phyloP scores from a whole-genome alignment of 2,329 filamentous ascomycete genomes.

The Fusarium haematococcum region DNA sequence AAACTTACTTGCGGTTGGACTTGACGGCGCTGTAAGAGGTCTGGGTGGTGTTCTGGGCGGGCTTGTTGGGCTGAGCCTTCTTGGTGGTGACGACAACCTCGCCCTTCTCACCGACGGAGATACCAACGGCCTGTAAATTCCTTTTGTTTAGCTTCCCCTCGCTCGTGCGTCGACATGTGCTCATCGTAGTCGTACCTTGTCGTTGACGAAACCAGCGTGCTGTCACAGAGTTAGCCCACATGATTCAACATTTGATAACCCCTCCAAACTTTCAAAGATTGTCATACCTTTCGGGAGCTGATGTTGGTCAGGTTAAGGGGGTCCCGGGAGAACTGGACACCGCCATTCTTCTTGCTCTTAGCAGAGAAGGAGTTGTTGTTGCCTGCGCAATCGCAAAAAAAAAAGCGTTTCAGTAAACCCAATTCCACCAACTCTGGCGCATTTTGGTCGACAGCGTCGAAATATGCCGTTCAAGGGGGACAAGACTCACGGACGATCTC shows the following conservation, averaged over 20 bases:
- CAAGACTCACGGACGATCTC: conserved; percentile 90
- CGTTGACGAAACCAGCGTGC: conserved; percentile 94
- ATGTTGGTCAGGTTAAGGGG: conserved; percentile 93
- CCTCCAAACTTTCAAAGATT: conserved; percentile 8
- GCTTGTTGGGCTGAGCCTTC: conserved; percentile 81
- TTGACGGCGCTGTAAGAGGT: conserved; percentile 78
- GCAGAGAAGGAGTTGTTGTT: conserved; percentile 90
- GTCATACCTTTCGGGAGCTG: conserved; percentile 85
- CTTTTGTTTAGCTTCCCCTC: conserved; percentile 38
- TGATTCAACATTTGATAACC: not conserved
- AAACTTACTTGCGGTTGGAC: conserved; percentile 75
- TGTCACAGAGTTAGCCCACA: conserved; percentile 58
- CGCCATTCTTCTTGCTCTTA: conserved; percentile 85
- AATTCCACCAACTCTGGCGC: conserved; percentile 23
- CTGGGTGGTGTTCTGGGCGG: conserved; percentile 73
- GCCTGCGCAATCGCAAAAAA: conserved; percentile 64
- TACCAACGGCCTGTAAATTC: conserved; percentile 78
- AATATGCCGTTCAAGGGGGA: conserved; percentile 9
- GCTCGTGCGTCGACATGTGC: conserved; percentile 23
- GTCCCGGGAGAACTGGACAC: conserved; percentile 92
- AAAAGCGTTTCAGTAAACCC: conserved; percentile 39
- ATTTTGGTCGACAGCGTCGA: conserved; percentile 16
- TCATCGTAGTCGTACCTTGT: conserved; percentile 74
- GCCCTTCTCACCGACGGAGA: conserved; percentile 80
- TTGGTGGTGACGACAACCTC: conserved; percentile 86